Evolutionary conservation across 163 green algal species (phyloP).

Genomic region (Scenedesmus sp.): DNA sequence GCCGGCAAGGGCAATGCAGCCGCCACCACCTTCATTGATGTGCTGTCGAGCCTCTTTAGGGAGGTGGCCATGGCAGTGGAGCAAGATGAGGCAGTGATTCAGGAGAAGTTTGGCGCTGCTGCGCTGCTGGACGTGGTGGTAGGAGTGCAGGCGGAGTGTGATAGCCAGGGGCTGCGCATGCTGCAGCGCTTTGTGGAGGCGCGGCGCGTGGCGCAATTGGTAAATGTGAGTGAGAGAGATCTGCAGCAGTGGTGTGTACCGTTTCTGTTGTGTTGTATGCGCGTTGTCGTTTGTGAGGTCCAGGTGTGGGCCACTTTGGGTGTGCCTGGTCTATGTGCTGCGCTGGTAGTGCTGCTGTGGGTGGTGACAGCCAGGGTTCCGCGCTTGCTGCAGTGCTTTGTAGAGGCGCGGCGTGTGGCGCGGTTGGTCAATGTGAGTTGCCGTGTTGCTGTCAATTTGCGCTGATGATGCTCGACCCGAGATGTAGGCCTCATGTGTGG

Average conservation of each 20-base stretch:
- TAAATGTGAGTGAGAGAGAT: conserved; percentile 33
- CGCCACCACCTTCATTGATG: conserved; percentile 76
- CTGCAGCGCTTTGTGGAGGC: conserved; percentile 76
- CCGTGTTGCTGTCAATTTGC: not conserved
- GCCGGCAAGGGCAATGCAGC: not conserved
- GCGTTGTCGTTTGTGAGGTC: not conserved
- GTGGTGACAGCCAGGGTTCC: conserved; percentile 59
- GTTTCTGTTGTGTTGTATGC: not conserved
- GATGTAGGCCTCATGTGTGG: not conserved
- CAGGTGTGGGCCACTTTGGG: not conserved
- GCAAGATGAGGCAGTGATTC: conserved; percentile 58
- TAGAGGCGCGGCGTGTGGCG: conserved; percentile 67
- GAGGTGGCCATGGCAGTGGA: conserved; percentile 66
- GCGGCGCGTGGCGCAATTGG: conserved; percentile 60
- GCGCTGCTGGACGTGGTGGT: conserved; percentile 70
- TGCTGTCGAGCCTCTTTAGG: conserved; percentile 87
- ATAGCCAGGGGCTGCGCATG: conserved; percentile 62
- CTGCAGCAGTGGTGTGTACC: too few relatives aligned
- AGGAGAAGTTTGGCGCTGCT: conserved; percentile 70
- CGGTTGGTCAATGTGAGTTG: conserved; percentile 52
- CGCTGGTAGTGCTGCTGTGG: too few relatives aligned
- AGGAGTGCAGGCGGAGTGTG: conserved; percentile 75
- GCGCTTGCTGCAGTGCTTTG: conserved; percentile 71
- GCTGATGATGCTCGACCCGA: not conserved
- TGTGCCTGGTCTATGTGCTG: not conserved